Base-by-base conservation (phyloP, 495 filamentous ascomycete genomes). In the Aspergillus bridgeri region DNA sequence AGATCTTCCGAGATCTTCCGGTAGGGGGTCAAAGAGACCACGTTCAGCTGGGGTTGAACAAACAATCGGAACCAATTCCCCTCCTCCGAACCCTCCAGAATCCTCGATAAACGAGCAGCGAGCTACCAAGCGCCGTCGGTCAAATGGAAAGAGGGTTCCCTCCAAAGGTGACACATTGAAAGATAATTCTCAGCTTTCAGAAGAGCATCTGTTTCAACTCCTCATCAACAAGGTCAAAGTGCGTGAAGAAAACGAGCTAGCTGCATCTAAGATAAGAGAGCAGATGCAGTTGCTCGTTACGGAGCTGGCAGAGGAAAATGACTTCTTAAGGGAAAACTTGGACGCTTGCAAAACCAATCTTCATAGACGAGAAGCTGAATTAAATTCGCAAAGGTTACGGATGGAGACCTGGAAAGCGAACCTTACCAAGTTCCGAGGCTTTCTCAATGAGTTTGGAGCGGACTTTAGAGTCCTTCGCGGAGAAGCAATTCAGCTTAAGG, bases 161-260 rank as follows among this genome's bases (percentile, higher is more conserved):
- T 5, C 29, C 8, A 62, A 18, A 21, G 19, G 18, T 24, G 11
- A n/a, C 8, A 18, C 50, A 19, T 49, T 20, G 11, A 42, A 50
- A 19, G 38, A 25, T 5, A 21, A 22, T 20, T 46, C 54, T n/a
- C 57, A 65, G 7, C 47, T 71, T 0, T 65, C 63, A 9, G 75
- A 77, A 54, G 67, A 76, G 21, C 61, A 64, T 19, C 53, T 76
- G 11, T 76, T 78, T 33, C 66, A 74, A 29, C 65, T 74, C n/a
- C 59, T 78, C 5, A 72, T 75, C 24, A 51, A 43, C 22, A 70
- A 56, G 23, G 62, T 77, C 25, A 71, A 56, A 50, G 59, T 66
- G 42, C 72, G 75, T 0, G 75, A 77, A 59, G 70, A 76, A 22
- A 64, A 63, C 27, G 70, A 73, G 42, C 45, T 57, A 17, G 63